Base-by-base conservation (phyloP, 1,284 basidiomycete genomes). In the Cryptococcus sp. region DNA sequence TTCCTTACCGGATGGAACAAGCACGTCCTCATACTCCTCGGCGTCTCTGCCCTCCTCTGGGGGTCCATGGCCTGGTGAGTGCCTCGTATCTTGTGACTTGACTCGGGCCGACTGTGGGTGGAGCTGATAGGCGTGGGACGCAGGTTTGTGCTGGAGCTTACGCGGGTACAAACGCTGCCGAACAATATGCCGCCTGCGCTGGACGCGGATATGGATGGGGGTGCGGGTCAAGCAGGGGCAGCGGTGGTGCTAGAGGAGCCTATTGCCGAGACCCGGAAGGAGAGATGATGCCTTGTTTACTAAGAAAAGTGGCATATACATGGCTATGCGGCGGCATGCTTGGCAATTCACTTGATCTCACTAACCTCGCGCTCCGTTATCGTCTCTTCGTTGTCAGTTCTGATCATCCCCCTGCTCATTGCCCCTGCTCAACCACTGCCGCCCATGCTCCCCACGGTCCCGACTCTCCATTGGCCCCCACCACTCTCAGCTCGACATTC, bases 71-170 rank as follows among this genome's bases (percentile, higher is more conserved):
- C 69, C 15, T 75, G 73, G 76, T 75, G 28, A 35, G 39, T 23
- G 20, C 36, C 15, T 1, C 11, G 5, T 24, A 20, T 7, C 12
- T n/a, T 36, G 23, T 40, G 6, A 24, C n/a, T 12, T 20, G n/a
- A 45, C n/a, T 28, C 18, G 9, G 16, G 13, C 18, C 37, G 33
- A n/a, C n/a, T 20, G 15, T 3, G 3, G 46, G 24, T 20, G 3
- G 36, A 23, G 21, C 48, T 50, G 23, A 36, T 9, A 38, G 11
- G 24, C 11, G 24, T 33, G 8, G 4, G 35, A 38, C 28, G 28
- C 50, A 77, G 76, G 74, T 77, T 76, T 54, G 71, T 77, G 8
- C 58, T 71, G 55, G 69, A 75, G 60, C 57, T 76, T 28, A 64
- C 68, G 1, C 66, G 63, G 44, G 66, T 77, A 8, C 72, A 73